Conservation (phyloP, 495 filamentous ascomycete species). For the Massariosphaeria phaeospora region DNA sequence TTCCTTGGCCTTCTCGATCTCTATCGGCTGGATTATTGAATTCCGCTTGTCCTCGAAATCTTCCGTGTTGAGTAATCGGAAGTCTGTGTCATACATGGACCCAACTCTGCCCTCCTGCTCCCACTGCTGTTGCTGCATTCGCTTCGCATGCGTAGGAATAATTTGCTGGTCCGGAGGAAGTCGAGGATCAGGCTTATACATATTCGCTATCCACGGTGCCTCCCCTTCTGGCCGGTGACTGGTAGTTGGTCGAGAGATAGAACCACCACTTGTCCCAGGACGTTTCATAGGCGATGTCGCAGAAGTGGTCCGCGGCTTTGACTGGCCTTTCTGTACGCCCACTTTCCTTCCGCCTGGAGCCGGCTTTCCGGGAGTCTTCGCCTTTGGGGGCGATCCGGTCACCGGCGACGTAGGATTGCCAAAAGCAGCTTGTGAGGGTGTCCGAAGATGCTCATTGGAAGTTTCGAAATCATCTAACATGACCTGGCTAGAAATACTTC, state of each 20-base stretch:
- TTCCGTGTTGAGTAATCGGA: slow-evolving; percentile 62
- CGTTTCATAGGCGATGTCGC: slow-evolving; percentile 46
- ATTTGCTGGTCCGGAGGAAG: slow-evolving; percentile 94
- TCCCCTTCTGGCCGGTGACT: slow-evolving; percentile 79
- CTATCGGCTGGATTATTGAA: slow-evolving; percentile 6
- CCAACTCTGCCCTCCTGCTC: slow-evolving; percentile 82
- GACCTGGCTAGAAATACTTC: slow-evolving; percentile 57
- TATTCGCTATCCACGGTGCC: slow-evolving; percentile 87
- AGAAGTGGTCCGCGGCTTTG: slow-evolving; percentile 41
- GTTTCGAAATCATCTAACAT: slow-evolving; percentile 52
- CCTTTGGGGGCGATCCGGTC: slow-evolving; percentile 42
- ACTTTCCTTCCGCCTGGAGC: slow-evolving; percentile 36
- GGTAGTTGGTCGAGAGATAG: slow-evolving; percentile 52
- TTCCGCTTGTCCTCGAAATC: slow-evolving; percentile 30
- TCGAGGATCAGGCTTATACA: slow-evolving; percentile 93
- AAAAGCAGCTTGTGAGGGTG: slow-evolving; percentile 31
- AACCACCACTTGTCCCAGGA: slow-evolving; percentile 55
- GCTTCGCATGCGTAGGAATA: slow-evolving; percentile 85
- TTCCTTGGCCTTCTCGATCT: slow-evolving; percentile 5
- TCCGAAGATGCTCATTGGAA: slow-evolving; percentile 14
- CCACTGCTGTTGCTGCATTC: slow-evolving; percentile 92
- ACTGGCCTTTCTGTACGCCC: slow-evolving; percentile 26
- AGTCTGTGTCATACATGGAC: slow-evolving; percentile 74
- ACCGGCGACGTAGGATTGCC: slow-evolving; percentile 46
- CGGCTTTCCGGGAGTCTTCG: slow-evolving; percentile 34